phyloP scores from a whole-genome alignment of 768 basidiomycete species.

The Boletales sp. region DNA sequence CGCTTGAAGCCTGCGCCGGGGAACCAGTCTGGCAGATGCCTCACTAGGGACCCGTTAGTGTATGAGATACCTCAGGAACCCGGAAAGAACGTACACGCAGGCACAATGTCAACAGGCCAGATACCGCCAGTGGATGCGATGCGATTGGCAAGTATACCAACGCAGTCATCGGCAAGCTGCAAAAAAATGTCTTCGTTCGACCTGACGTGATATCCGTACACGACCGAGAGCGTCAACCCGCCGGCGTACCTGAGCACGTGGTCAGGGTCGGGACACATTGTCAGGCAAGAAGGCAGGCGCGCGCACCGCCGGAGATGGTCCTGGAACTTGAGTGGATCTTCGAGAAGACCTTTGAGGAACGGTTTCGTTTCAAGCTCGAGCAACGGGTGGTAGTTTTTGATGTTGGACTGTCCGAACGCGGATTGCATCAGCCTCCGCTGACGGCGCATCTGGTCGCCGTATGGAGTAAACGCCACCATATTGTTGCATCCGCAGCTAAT shows the following conservation, averaged over 20 bases:
- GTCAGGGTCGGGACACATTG: conserved; percentile 15
- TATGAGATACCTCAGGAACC: too few species aligned
- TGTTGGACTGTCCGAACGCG: conserved; percentile 51
- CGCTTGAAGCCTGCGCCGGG: conserved; percentile 66
- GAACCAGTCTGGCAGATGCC: conserved; percentile 58
- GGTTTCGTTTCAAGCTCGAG: conserved; percentile 52
- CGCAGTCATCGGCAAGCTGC: conserved; percentile 40
- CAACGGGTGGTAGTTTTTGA: conserved; percentile 56
- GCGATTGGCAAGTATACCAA: conserved; percentile 39
- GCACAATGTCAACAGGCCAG: conserved; percentile 41
- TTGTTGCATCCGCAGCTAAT: conserved; percentile 57
- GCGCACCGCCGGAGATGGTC: conserved; percentile 34
- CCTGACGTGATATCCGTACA: conserved; percentile 57
- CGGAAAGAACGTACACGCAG: conserved; percentile 25
- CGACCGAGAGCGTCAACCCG: conserved; percentile 49
- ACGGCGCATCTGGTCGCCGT: conserved; percentile 58
- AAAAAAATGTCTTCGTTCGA: conserved; percentile 40
- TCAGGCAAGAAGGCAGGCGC: neutral
- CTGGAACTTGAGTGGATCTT: conserved; percentile 34
- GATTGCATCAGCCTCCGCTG: conserved; percentile 67
- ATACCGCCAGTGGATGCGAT: conserved; percentile 43
- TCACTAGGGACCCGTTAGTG: conserved; percentile 32
- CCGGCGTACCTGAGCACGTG: conserved; percentile 44
- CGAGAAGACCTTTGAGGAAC: conserved; percentile 55
- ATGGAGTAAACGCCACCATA: conserved; percentile 69